These are phyloP conservation scores for Naganishia sp. DNA, from an alignment of 1,284 basidiomycete genomes.

Conservation along the genomic window DNA sequence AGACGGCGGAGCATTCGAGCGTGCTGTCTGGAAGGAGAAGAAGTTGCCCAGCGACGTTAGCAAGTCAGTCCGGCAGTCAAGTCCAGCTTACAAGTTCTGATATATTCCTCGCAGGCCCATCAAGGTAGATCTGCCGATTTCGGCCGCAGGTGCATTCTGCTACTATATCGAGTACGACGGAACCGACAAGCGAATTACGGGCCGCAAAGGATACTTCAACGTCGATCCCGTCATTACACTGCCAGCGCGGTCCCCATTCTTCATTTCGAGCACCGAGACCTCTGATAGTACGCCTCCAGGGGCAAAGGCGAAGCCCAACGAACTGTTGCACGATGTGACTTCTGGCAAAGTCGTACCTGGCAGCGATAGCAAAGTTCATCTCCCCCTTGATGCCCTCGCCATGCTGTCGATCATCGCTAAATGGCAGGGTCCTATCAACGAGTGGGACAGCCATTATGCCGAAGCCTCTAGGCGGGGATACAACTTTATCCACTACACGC, in stretches of 20 bases:
- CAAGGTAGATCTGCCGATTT: slow-evolving; percentile 88
- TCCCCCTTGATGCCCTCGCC: slow-evolving; percentile 80
- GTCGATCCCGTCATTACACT: slow-evolving; percentile 82
- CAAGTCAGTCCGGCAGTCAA: slow-evolving; percentile 59
- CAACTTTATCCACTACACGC: slow-evolving; percentile 94
- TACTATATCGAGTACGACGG: slow-evolving; percentile 89
- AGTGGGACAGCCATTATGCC: slow-evolving; percentile 75
- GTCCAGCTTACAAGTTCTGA: slow-evolving; percentile 59
- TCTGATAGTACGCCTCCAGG: slow-evolving; percentile 55
- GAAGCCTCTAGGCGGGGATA: slow-evolving; percentile 85
- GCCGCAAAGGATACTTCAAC: slow-evolving; percentile 89
- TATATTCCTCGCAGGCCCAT: slow-evolving; percentile 79
- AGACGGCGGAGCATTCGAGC: slow-evolving; percentile 79
- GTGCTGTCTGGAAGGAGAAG: slow-evolving; percentile 73
- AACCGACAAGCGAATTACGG: slow-evolving; percentile 61
- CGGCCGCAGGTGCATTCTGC: slow-evolving; percentile 88
- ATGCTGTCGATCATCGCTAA: slow-evolving; percentile 89
- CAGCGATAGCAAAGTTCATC: slow-evolving; percentile 59
- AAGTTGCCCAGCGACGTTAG: slow-evolving; percentile 53
- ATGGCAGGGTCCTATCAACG: slow-evolving; percentile 83
- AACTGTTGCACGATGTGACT: slow-evolving; percentile 20
- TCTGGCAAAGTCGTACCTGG: slow-evolving; percentile 50
- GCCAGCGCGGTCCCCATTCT: slow-evolving; percentile 70
- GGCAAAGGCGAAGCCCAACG: slow-evolving; percentile 28
- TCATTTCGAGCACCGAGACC: slow-evolving; percentile 48